Evolutionary conservation across 2,329 filamentous ascomycete genomes (phyloP).

Genomic region (Monosporascus ibericus): DNA sequence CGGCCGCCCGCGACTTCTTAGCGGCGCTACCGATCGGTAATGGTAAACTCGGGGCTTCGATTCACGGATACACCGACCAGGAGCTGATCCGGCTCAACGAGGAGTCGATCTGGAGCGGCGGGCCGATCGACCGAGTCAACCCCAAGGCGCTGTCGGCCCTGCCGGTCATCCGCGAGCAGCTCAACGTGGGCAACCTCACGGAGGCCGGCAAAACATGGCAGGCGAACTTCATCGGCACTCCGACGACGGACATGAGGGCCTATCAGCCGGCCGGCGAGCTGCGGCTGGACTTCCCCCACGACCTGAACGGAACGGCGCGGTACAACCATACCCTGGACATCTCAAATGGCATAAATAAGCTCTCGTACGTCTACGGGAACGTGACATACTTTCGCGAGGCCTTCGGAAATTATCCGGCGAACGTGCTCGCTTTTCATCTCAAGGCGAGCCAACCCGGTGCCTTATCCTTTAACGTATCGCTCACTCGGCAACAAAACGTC

Average conservation of each 20-base stretch:
- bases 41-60: slow-evolving; percentile 29
- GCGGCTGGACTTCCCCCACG: slow-evolving; percentile 25
- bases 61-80: slow-evolving; percentile 30
- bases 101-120: slow-evolving; percentile 34
- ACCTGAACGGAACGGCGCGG: slow-evolving; percentile 8
- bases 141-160: slow-evolving; percentile 24
- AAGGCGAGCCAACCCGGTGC: background rate
- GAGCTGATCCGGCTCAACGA: slow-evolving; percentile 35
- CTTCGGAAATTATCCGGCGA: slow-evolving; percentile 29
- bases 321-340: slow-evolving; percentile 32
- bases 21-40: slow-evolving; percentile 32
- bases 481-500: slow-evolving; percentile 1
- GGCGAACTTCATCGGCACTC: slow-evolving; percentile 28
- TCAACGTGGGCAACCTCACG: slow-evolving; percentile 27
- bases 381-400: slow-evolving; percentile 23
- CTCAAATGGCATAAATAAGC: slow-evolving; percentile 19
- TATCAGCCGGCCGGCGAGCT: slow-evolving; percentile 25
- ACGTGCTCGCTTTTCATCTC: slow-evolving; percentile 26
- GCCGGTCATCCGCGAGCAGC: slow-evolving; percentile 25
- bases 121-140: slow-evolving; percentile 29
- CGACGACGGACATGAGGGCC: slow-evolving; percentile 28
- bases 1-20: background rate
- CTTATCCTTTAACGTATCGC: slow-evolving; percentile 1
- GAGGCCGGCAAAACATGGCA: slow-evolving; percentile 28
- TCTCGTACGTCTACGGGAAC: slow-evolving; percentile 27